phyloP scores from a whole-genome alignment of 108 stramenopile genomes.

The Nitzschia sp. region DNA sequence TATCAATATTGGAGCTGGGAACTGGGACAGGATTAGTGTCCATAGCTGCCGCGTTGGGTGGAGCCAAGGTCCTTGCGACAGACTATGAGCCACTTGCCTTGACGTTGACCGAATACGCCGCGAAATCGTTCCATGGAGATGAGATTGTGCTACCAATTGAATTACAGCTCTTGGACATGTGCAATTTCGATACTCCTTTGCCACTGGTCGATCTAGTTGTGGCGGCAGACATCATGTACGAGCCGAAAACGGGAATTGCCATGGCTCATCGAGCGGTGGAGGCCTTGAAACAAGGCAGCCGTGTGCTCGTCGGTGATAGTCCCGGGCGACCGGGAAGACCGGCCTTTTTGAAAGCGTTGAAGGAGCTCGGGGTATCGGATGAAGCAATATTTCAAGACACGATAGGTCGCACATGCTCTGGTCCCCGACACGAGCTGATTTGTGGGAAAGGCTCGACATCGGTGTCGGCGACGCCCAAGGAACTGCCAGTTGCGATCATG shows the following conservation, averaged over 20 bases:
- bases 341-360: slow-evolving; percentile 52
- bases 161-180: slow-evolving; percentile 48
- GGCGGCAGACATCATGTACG: slow-evolving; percentile 74
- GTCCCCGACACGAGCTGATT: slow-evolving; percentile 56
- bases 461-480: slow-evolving; percentile 37
- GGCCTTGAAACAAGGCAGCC: slow-evolving; percentile 47
- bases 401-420: slow-evolving; percentile 48
- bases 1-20: slow-evolving; percentile 55
- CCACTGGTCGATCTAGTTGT: slow-evolving; percentile 48
- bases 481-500: slow-evolving; percentile 47
- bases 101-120: slow-evolving; percentile 41
- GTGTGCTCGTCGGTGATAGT: slow-evolving; percentile 57
- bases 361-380: slow-evolving; percentile 33
- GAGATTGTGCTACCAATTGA: slow-evolving; percentile 12
- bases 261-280: slow-evolving; percentile 53
- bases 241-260: slow-evolving; percentile 60
- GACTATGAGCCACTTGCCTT: slow-evolving; percentile 64
- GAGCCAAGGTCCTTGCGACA: slow-evolving; percentile 54
- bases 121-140: slow-evolving; percentile 21
- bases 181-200: slow-evolving; percentile 33
- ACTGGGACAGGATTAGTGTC: slow-evolving; percentile 67
- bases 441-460: slow-evolving; percentile 51
- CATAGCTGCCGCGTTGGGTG: slow-evolving; percentile 44
- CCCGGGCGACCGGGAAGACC: slow-evolving; percentile 59
- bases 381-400: slow-evolving; percentile 38